Base-by-base conservation (phyloP, 2,329 filamentous ascomycete genomes). In the Pyrenophora tritici-repentis region DNA sequence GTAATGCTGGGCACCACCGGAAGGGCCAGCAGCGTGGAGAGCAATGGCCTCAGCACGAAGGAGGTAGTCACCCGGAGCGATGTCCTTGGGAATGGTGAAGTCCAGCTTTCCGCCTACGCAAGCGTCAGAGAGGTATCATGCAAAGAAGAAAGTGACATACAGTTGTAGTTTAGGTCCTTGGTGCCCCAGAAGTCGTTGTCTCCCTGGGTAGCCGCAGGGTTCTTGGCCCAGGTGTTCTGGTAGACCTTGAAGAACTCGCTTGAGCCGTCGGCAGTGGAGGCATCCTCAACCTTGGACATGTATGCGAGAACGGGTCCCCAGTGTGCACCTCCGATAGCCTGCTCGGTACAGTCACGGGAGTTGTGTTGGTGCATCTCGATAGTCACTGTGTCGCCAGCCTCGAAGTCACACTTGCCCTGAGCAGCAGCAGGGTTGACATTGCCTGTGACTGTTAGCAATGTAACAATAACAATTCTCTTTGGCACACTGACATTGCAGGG, bases 281-380 rank as follows among this genome's bases (percentile, higher is more conserved):
- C 71, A 3, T 81, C 79, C 14, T 67, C 63, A 10, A 67, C 64
- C 50, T 65, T 63, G 43, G 58, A 54, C 61, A 83, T 78, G 66
- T 81, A 84, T 49, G 79, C 81, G 56, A 81, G 75, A 61, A 83
- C 68, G 32, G 81, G 81, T 7, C 81, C 81, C 68, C 76, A 72
- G 73, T 83, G 81, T 39, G 77, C 63, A 34, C 65, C 65, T 29
- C 65, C 65, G 32, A 67, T 56, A 18, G 53, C 65, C 51, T 67
- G 58, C 47, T 60, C 49, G 3, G 46, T 64, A 56, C 63, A 65
- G 29, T 44, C 39, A 39, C 65, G 62, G 50, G 17, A 50, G 54
- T 59, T 63, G 43, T 61, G 64, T 47, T 67, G 64, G 51, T 68
- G 65, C 65, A 68, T 68, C 52, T 68, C 65, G 29, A 68, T 66